Base-by-base conservation (phyloP, 768 basidiomycete species). In the Lactifluus piperatus region DNA sequence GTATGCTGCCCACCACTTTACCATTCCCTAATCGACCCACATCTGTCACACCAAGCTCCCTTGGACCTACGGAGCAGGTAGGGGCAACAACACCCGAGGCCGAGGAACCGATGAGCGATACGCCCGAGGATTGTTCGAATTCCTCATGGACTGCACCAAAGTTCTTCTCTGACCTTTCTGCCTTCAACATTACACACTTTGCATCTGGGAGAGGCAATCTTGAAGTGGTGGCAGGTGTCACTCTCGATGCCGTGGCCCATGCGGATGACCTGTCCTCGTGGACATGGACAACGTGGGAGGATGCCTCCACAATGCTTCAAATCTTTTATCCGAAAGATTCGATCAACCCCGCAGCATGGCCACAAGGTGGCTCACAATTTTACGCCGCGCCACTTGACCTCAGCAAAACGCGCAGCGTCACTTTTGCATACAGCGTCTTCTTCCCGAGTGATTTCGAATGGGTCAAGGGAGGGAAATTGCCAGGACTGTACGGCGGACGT, bases 381-480 rank as follows among this genome's bases (percentile, higher is more conserved):
- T 83, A 81, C 63, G 77, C 81, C 7, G 56, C 65, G 2, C 81
- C 80, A 2, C 65, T 79, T 30, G 68, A 79, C 26, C 67, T 87
- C 16, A 51, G 72, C 0, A 46, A 66, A 20, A 85, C 83, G 8
- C 64, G 58, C 24, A 85, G 76, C 60, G 82, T 85, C 27, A 79
- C 81, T 8, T 67, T 89, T 45, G 71, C 66, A 22, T 94, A 92
- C 68, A 83, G 81, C 68, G 82, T 91, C 10, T 92, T 84, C 70
- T 91, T 95, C 67, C 88, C 87, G 0, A 60, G 54, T 0, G 79
- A 82, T 60, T 94, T 91, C 63, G 77, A 85, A 53, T 94, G 83
- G 77, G 89, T 91, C 18, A 75, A 80, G 54, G 92, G 81, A 5
- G 93, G 93, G 7, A 94, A 97, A 71, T 69, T 94, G 5, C 90